These are phyloP conservation scores for Flaveria trinervia DNA, from an alignment of 129 eudicot genomes.

Conservation along the genomic window DNA sequence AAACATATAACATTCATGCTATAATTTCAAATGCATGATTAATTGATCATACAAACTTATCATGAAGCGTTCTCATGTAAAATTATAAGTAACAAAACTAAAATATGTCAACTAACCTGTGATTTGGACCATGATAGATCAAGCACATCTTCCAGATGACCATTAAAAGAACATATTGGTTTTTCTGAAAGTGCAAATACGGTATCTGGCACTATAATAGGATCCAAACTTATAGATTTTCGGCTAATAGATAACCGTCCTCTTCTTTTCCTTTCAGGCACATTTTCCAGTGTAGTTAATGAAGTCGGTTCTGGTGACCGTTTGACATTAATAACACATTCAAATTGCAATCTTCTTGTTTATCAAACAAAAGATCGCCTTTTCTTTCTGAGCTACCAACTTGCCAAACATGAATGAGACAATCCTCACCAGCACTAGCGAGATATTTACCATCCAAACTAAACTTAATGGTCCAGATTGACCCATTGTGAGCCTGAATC, in stretches of 20 bases:
- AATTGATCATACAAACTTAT: background rate
- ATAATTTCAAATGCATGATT: background rate
- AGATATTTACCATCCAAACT: slow-evolving; percentile 92
- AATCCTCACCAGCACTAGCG: slow-evolving; percentile 98
- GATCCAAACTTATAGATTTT: slow-evolving; percentile 84
- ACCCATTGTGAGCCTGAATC: slow-evolving; percentile 88
- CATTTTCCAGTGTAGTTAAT: slow-evolving; percentile 59
- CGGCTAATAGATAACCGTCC: slow-evolving; percentile 89
- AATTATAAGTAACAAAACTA: background rate
- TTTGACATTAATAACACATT: slow-evolving; percentile 61
- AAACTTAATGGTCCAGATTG: slow-evolving; percentile 89
- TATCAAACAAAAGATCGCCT: slow-evolving; percentile 87
- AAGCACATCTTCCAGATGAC: slow-evolving; percentile 87
- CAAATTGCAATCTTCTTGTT: slow-evolving; percentile 83
- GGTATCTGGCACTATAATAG: slow-evolving; percentile 76
- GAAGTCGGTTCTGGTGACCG: slow-evolving; percentile 79
- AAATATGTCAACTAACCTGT: slow-evolving; percentile 62
- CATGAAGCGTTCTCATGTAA: background rate
- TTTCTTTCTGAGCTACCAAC: slow-evolving; percentile 80
- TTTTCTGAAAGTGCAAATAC: slow-evolving; percentile 83
- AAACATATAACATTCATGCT: slow-evolving; percentile 18
- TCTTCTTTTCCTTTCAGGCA: slow-evolving; percentile 71
- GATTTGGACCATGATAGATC: slow-evolving; percentile 99
- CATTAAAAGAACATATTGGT: slow-evolving; percentile 84
- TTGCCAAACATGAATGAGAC: slow-evolving; percentile 88